phyloP scores from a whole-genome alignment of 1,284 basidiomycete genomes.

The Meira miltonrushii region DNA sequence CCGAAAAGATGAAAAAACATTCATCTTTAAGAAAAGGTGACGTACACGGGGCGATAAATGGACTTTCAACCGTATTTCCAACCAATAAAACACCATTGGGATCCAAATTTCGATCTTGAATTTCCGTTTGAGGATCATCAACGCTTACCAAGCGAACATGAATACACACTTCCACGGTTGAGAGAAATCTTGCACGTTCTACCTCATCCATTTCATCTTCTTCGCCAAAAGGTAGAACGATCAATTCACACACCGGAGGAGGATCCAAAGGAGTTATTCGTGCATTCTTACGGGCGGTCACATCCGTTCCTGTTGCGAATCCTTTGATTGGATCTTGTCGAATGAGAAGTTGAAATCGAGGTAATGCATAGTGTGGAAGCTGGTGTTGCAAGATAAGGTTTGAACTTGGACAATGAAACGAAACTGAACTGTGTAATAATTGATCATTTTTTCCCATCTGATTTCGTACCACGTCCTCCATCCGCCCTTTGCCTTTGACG shows the following conservation, averaged over 20 bases:
- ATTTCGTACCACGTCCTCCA: not conserved
- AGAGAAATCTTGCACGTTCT: not conserved
- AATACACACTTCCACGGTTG: not conserved
- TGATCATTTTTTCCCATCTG: not conserved
- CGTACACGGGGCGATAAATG: conserved; percentile 11
- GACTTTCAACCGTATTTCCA: conserved; percentile 10
- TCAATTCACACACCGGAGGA: conserved; percentile 13
- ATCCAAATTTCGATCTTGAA: not conserved
- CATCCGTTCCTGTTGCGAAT: not conserved
- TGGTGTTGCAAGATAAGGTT: not conserved
- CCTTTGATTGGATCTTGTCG: conserved; percentile 6
- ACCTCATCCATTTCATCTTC: not conserved
- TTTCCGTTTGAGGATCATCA: conserved; percentile 1
- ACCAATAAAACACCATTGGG: not conserved
- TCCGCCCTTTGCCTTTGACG: not conserved
- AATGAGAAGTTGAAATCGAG: conserved; percentile 1
- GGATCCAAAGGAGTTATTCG: conserved; percentile 12
- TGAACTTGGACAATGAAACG: not conserved
- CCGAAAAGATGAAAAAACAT: conserved; percentile 37
- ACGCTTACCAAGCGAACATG: conserved; percentile 2
- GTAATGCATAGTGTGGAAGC: not conserved
- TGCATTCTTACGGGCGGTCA: not conserved
- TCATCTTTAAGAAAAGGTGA: not conserved
- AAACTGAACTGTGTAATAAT: not conserved
- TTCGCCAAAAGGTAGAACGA: conserved; percentile 1